phyloP scores from a whole-genome alignment of 163 green algal genomes.

The Chlamydomonas reinhardtii region DNA sequence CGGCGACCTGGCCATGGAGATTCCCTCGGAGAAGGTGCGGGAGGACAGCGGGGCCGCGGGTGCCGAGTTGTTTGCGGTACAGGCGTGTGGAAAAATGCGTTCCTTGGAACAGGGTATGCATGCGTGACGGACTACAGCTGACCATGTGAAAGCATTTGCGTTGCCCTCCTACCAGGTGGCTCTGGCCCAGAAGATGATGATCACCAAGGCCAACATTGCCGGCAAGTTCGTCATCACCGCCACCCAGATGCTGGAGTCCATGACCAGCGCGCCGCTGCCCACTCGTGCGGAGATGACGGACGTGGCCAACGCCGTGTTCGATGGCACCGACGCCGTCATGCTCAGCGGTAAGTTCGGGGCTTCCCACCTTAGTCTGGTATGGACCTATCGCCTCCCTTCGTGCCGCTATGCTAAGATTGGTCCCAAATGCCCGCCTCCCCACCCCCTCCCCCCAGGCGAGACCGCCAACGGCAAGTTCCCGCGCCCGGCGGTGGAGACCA shows the following conservation, averaged over 20 bases:
- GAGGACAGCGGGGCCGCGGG: too few species aligned
- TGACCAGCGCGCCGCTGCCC: slow-evolving; percentile 73
- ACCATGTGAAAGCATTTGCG: too few species aligned
- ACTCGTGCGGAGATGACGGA: slow-evolving; percentile 83
- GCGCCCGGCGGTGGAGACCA: slow-evolving; percentile 67
- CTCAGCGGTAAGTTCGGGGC: slow-evolving; percentile 61
- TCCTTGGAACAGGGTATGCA: too few species aligned
- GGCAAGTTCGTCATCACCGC: slow-evolving; percentile 86
- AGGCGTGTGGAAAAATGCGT: too few species aligned
- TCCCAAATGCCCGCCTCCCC: too few species aligned
- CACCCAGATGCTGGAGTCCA: slow-evolving; percentile 83
- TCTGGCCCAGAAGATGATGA: slow-evolving; percentile 85
- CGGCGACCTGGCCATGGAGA: slow-evolving; percentile 82
- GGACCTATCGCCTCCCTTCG: too few species aligned
- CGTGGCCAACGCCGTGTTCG: slow-evolving; percentile 81
- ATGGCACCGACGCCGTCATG: slow-evolving; percentile 76
- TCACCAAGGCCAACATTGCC: slow-evolving; percentile 81
- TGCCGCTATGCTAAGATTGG: too few species aligned
- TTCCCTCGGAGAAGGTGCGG: slow-evolving; percentile 56
- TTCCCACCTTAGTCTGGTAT: neutral
- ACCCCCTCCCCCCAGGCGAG: too few species aligned
- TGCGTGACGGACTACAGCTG: too few species aligned
- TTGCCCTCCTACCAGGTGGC: too few species aligned
- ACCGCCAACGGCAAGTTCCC: slow-evolving; percentile 75
- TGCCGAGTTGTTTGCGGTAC: too few species aligned